phyloP scores from a whole-genome alignment of 805 yeast species.

The Saturnispora halmiae region DNA sequence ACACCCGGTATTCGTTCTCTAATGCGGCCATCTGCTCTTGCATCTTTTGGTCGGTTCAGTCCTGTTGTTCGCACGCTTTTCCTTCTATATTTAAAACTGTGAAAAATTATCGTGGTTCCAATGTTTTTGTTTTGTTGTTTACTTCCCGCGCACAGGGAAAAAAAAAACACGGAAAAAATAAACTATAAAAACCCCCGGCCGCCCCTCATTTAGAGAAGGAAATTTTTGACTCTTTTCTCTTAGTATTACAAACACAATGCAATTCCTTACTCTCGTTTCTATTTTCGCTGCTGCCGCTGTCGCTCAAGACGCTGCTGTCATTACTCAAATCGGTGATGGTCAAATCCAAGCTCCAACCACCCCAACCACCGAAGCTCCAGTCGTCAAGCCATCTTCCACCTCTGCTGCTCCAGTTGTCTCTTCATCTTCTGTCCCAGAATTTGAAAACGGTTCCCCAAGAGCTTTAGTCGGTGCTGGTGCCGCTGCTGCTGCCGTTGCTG shows the following conservation, averaged over 20 bases:
- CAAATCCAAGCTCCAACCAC: constrained; percentile 39
- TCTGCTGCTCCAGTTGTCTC: constrained; percentile 33
- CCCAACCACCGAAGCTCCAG: constrained; percentile 8
- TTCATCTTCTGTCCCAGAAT: constrained; percentile 14
- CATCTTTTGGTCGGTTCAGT: too few species aligned
- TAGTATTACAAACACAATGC: constrained; percentile 17
- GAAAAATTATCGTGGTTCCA: too few species aligned
- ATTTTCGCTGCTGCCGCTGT: constrained; percentile 21
- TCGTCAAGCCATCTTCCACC: constrained; percentile 11
- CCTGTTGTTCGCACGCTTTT: too few species aligned
- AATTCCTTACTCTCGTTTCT: constrained; percentile 18
- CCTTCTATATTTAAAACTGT: too few species aligned
- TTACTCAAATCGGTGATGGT: constrained; percentile 54
- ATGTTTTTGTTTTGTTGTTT: not conserved
- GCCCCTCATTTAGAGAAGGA: too few species aligned
- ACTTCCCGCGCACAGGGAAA: not conserved
- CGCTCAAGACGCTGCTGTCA: constrained; percentile 29
- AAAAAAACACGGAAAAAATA: too few species aligned
- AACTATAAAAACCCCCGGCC: not conserved
- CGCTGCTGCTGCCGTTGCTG: constrained; percentile 24
- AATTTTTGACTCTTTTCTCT: too few species aligned
- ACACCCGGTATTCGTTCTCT: constrained; percentile 43
- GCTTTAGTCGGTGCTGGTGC: constrained; percentile 24
- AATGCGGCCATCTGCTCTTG: too few species aligned
- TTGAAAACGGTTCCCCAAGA: constrained; percentile 18